These are phyloP conservation scores for Cairneyella variabilis DNA, from an alignment of 495 filamentous ascomycete species.

Conservation along the genomic window DNA sequence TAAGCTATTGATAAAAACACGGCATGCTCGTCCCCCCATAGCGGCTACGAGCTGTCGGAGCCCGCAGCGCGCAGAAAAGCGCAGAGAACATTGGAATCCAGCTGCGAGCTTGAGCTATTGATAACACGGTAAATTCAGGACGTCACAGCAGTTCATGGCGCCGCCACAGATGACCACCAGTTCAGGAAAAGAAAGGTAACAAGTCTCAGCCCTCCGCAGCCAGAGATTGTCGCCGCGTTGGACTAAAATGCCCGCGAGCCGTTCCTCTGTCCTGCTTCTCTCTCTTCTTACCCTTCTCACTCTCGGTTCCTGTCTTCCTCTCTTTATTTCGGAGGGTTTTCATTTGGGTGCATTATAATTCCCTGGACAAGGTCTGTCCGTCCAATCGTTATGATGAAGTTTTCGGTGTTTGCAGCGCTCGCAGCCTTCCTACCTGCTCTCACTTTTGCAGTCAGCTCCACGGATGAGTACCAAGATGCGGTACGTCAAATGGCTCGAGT, in stretches of 20 bases:
- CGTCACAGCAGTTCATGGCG: not conserved
- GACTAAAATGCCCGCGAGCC: not conserved
- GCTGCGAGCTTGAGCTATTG: too few relatives aligned
- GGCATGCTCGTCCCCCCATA: too few relatives aligned
- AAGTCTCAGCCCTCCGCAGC: not conserved
- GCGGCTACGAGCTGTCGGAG: too few relatives aligned
- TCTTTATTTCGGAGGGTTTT: not conserved
- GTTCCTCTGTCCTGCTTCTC: not conserved
- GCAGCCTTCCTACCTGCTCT: not conserved
- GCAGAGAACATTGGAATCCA: too few relatives aligned
- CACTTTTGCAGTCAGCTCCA: not conserved
- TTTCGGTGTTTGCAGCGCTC: not conserved
- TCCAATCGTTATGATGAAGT: conserved; percentile 1
- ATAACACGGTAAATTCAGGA: not conserved
- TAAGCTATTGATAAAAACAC: too few relatives aligned
- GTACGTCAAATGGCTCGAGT: not conserved
- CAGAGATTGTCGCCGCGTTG: not conserved
- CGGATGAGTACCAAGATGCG: conserved; percentile 6
- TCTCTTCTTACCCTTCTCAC: not conserved
- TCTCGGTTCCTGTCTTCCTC: not conserved
- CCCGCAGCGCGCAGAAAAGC: too few relatives aligned
- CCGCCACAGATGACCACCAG: not conserved
- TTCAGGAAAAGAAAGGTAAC: not conserved
- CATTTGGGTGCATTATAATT: not conserved
- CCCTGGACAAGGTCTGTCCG: not conserved